Evolutionary conservation across 129 eudicot genomes (phyloP).

Genomic region (Pseudognaphalium luteoalbum): DNA sequence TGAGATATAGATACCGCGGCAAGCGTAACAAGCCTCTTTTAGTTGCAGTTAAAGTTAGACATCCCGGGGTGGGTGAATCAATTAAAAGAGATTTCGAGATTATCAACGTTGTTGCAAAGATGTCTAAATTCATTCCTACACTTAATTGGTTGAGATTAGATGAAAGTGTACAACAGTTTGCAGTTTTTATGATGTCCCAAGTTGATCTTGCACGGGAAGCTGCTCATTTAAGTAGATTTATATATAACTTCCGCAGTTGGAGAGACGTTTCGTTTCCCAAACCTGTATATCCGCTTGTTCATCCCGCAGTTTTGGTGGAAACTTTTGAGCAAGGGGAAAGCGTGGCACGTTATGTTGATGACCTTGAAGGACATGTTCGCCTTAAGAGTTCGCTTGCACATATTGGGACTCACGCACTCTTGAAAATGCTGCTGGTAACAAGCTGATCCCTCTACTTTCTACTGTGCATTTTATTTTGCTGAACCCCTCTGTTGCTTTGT

Average conservation of each 20-base stretch:
- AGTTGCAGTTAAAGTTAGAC: constrained; percentile 94
- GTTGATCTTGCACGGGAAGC: constrained; percentile 97
- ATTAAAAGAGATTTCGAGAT: constrained; percentile 81
- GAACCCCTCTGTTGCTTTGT: not conserved
- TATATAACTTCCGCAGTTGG: constrained; percentile 87
- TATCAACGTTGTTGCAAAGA: constrained; percentile 67
- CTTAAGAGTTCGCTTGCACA: constrained; percentile 83
- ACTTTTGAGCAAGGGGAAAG: constrained; percentile 91
- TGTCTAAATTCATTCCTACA: constrained; percentile 71
- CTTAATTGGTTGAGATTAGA: constrained; percentile 88
- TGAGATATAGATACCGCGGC: constrained; percentile 59
- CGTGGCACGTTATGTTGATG: constrained; percentile 81
- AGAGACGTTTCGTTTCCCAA: constrained; percentile 89
- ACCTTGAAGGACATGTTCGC: constrained; percentile 70
- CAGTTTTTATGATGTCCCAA: constrained; percentile 97
- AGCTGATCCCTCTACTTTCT: not conserved
- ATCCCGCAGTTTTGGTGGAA: constrained; percentile 92
- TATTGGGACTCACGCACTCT: constrained; percentile 88
- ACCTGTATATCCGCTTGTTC: constrained; percentile 90
- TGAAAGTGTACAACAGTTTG: constrained; percentile 92
- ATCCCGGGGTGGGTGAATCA: constrained; percentile 87
- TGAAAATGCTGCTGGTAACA: constrained; percentile 86
- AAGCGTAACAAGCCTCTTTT: constrained; percentile 62
- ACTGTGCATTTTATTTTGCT: not conserved
- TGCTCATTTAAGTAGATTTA: constrained; percentile 89